Conservation (phyloP, 2,329 filamentous ascomycete genomes). For the Ophiosphaerella korrae region DNA sequence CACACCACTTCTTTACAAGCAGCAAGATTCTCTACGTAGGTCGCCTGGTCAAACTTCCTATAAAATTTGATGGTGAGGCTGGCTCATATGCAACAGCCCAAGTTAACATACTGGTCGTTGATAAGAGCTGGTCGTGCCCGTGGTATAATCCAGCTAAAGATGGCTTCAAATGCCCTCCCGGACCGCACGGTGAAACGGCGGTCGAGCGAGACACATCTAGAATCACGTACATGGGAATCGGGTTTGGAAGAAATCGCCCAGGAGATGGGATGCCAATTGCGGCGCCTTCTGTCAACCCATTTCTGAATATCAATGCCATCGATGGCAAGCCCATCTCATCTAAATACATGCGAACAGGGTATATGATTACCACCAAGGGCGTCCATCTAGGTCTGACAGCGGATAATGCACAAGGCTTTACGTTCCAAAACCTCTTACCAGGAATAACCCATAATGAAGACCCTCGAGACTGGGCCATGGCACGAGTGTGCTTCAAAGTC, state of each 20-base stretch:
- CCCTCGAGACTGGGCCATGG: slow-evolving; percentile 43
- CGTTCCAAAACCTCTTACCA: slow-evolving; percentile 29
- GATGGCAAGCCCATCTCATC: slow-evolving; percentile 20
- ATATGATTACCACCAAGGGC: slow-evolving; percentile 36
- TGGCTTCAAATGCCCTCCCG: slow-evolving; percentile 33
- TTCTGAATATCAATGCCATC: slow-evolving; percentile 40
- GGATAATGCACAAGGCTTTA: slow-evolving; percentile 24
- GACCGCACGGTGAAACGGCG: slow-evolving; percentile 32
- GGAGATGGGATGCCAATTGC: slow-evolving; percentile 37
- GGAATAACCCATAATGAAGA: slow-evolving; percentile 36
- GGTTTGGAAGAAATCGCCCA: slow-evolving; percentile 39
- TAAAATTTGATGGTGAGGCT: slow-evolving; percentile 32
- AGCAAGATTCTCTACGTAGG: slow-evolving; percentile 43
- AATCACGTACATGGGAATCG: slow-evolving; percentile 46
- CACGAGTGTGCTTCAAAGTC: slow-evolving; percentile 36
- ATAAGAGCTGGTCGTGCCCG: slow-evolving; percentile 40
- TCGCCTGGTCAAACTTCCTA: slow-evolving; percentile 32
- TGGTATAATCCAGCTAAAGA: slow-evolving; percentile 42
- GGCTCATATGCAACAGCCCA: slow-evolving; percentile 27
- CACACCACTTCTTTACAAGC: slow-evolving; percentile 42
- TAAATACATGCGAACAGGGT: slow-evolving; percentile 27
- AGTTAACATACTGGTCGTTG: slow-evolving; percentile 39
- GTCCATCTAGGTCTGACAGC: slow-evolving; percentile 38
- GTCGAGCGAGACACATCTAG: slow-evolving; percentile 28
- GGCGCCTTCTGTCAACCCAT: slow-evolving; percentile 39